Conservation (phyloP, 768 basidiomycete species). For the Gyrodon lividus region DNA sequence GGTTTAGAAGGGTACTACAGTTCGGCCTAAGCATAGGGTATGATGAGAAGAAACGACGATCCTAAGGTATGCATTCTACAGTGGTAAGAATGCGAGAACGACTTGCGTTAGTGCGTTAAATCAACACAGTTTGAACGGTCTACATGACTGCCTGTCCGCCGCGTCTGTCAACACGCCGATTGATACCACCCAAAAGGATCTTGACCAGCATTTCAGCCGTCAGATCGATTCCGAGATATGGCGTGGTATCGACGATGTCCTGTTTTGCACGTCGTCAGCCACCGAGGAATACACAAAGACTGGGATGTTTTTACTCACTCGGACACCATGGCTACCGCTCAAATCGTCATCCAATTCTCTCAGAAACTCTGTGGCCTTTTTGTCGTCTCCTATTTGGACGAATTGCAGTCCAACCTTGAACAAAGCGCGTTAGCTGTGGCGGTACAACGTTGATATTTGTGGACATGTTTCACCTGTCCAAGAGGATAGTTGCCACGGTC, state of each 20-base stretch:
- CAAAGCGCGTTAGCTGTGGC: slow-evolving; percentile 4
- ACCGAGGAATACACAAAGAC: neutral
- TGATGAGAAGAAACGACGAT: too few relatives aligned
- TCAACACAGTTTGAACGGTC: neutral
- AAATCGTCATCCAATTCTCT: slow-evolving; percentile 60
- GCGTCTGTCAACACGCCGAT: slow-evolving; percentile 47
- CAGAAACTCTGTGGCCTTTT: slow-evolving; percentile 42
- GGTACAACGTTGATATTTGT: neutral
- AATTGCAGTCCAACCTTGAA: slow-evolving; percentile 66
- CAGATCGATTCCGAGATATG: slow-evolving; percentile 44
- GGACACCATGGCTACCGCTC: slow-evolving; percentile 37
- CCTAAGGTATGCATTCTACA: neutral
- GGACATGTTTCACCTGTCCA: slow-evolving; percentile 41
- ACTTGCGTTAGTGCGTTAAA: neutral
- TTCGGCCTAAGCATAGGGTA: neutral
- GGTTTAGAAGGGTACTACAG: neutral
- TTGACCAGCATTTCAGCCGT: slow-evolving; percentile 54
- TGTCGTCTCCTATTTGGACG: slow-evolving; percentile 61
- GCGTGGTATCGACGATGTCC: slow-evolving; percentile 75
- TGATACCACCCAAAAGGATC: slow-evolving; percentile 65
- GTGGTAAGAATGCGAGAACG: neutral
- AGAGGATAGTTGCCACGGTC: slow-evolving; percentile 52
- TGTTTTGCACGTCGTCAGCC: slow-evolving; percentile 18
- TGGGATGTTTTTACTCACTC: slow-evolving; percentile 33
- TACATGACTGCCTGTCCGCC: slow-evolving; percentile 23